Conservation (phyloP, 345 rosid genomes). For the Eucalyptus erythrocorys region DNA sequence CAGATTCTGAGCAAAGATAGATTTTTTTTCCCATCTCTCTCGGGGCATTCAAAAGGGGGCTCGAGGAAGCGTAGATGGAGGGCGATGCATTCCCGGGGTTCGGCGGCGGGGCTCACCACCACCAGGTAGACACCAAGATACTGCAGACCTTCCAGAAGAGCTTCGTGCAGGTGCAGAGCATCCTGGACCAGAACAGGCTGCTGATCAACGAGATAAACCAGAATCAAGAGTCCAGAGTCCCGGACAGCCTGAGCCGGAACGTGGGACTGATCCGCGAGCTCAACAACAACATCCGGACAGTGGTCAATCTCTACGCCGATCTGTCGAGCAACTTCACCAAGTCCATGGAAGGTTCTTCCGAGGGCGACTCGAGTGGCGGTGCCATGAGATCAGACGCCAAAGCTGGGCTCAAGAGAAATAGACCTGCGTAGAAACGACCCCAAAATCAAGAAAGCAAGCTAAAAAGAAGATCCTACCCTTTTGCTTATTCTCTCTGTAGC, state of each 20-base stretch:
- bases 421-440: constrained; percentile 19
- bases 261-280: constrained; percentile 72
- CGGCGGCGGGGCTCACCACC: constrained; percentile 19
- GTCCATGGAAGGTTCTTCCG: constrained; percentile 51
- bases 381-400: constrained; percentile 27
- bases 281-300: constrained; percentile 70
- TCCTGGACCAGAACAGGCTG: constrained; percentile 59
- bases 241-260: constrained; percentile 58
- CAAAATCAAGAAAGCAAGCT: neutral
- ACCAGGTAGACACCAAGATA: constrained; percentile 40
- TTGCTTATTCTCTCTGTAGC: neutral
- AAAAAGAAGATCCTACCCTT: neutral
- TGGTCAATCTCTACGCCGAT: constrained; percentile 57
- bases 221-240: constrained; percentile 69
- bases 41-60: neutral
- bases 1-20: neutral
- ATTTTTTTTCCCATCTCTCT: neutral
- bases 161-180: constrained; percentile 59
- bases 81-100: constrained; percentile 41
- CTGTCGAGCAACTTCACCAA: constrained; percentile 55
- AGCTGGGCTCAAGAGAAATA: constrained; percentile 41
- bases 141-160: constrained; percentile 62
- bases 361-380: constrained; percentile 49
- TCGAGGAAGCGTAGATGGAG: constrained; percentile 23
- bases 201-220: constrained; percentile 72